Conservation (phyloP, 176 grass and related monocot genomes). For the Musa troglodytarum region DNA sequence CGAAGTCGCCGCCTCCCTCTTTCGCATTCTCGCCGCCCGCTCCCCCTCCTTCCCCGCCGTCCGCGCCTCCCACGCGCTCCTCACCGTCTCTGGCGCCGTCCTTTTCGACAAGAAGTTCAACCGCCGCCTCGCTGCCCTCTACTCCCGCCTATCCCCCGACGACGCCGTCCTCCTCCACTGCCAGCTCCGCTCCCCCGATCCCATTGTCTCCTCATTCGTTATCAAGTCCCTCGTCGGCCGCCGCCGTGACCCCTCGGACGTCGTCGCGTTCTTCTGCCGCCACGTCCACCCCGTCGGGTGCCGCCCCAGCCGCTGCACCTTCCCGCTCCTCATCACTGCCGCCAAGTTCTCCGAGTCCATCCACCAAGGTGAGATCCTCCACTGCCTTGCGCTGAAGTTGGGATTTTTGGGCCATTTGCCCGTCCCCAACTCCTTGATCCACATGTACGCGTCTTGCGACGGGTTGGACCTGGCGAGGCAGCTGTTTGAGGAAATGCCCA, state of each 20-base stretch:
- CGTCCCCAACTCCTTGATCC: conserved; percentile 32
- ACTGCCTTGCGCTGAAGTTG: conserved; percentile 32
- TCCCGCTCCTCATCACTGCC: conserved; percentile 27
- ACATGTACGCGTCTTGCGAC: conserved; percentile 27
- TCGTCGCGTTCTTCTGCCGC: conserved; percentile 31
- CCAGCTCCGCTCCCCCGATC: conserved; percentile 16
- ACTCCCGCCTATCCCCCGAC: conserved; percentile 11
- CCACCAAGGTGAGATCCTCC: conserved; percentile 30
- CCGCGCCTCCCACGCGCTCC: conserved; percentile 17
- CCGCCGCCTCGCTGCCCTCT: conserved; percentile 27
- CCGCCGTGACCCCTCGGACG: conserved; percentile 1
- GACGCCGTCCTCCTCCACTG: conserved; percentile 17
- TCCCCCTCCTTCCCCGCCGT: background rate
- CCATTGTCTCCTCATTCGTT: conserved; percentile 13
- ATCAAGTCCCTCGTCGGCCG: conserved; percentile 16
- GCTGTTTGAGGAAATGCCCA: conserved; percentile 37
- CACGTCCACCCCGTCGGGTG: conserved; percentile 23
- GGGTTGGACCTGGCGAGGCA: conserved; percentile 22
- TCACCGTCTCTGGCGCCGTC: conserved; percentile 8
- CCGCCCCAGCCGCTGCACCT: conserved; percentile 28
- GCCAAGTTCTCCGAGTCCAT: conserved; percentile 23
- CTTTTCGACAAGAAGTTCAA: conserved; percentile 5
- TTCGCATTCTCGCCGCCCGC: background rate
- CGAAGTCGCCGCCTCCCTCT: background rate
- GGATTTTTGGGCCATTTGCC: conserved; percentile 29